phyloP scores from a whole-genome alignment of 192 early-diverging fungal species.

The Anaeromyces robustus region DNA sequence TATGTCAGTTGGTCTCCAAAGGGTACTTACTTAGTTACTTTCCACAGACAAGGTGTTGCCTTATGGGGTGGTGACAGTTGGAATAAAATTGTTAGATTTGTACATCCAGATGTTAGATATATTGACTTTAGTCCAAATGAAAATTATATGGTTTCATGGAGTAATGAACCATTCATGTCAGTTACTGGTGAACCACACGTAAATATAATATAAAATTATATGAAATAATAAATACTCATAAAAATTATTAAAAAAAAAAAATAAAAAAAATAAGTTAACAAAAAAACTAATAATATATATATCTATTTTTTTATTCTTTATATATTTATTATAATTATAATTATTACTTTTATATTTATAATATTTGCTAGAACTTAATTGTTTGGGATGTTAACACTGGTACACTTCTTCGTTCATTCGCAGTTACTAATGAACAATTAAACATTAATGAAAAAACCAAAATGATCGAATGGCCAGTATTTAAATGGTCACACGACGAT shows the following conservation, averaged over 20 bases:
- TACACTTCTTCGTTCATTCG: slow-evolving; percentile 76
- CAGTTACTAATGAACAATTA: slow-evolving; percentile 13
- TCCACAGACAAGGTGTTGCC: slow-evolving; percentile 84
- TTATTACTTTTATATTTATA: too few relatives aligned
- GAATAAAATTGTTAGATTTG: slow-evolving; percentile 79
- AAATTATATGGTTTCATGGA: slow-evolving; percentile 80
- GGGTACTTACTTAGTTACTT: slow-evolving; percentile 83
- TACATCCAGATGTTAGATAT: slow-evolving; percentile 75
- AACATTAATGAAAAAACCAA: slow-evolving; percentile 6
- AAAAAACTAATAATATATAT: too few relatives aligned
- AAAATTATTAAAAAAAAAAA: too few relatives aligned
- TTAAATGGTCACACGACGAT: slow-evolving; percentile 92
- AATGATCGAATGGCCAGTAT: slow-evolving; percentile 74
- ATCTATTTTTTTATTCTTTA: too few relatives aligned
- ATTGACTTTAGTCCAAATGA: slow-evolving; percentile 93
- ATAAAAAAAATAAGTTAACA: too few relatives aligned
- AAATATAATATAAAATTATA: background rate
- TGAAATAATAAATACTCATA: background rate
- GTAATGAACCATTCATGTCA: slow-evolving; percentile 64
- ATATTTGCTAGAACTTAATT: slow-evolving; percentile 23
- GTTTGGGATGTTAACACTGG: slow-evolving; percentile 88
- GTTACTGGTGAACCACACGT: slow-evolving; percentile 46
- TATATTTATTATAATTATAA: too few relatives aligned
- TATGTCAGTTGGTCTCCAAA: slow-evolving; percentile 89
- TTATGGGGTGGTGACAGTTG: slow-evolving; percentile 92